phyloP scores from a whole-genome alignment of 169 alveolate species.

The Cyclospora cayetanensis region DNA sequence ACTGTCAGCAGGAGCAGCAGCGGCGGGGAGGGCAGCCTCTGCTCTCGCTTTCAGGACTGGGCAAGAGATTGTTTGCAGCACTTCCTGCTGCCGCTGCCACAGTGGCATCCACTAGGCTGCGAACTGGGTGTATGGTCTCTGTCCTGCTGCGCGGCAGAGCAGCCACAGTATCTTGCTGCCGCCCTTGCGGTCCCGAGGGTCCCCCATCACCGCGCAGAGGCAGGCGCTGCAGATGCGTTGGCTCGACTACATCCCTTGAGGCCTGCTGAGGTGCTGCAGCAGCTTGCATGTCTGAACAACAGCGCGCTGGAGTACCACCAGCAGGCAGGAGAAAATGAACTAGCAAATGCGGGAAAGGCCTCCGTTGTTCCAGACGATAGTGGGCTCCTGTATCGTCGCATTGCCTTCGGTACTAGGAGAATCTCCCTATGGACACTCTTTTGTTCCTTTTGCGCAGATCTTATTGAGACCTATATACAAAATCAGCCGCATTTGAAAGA shows the following conservation, averaged over 20 bases:
- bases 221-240: constrained; percentile 48
- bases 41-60: constrained; percentile 28
- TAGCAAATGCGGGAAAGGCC: not conserved
- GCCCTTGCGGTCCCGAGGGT: constrained; percentile 20
- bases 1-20: constrained; percentile 57
- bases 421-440: constrained; percentile 35
- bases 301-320: constrained; percentile 55
- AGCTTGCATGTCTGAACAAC: constrained; percentile 35
- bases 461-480: constrained; percentile 5
- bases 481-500: not conserved
- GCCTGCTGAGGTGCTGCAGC: constrained; percentile 54
- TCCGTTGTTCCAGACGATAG: not conserved
- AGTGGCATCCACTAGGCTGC: constrained; percentile 57
- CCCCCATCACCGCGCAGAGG: constrained; percentile 52
- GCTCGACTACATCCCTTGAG: constrained; percentile 40
- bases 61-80: constrained; percentile 50
- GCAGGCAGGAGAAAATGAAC: constrained; percentile 15
- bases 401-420: constrained; percentile 50
- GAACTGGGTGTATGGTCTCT: constrained; percentile 40
- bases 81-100: constrained; percentile 37
- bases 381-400: constrained; percentile 43
- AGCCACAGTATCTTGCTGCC: constrained; percentile 53
- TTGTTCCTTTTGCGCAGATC: constrained; percentile 2
- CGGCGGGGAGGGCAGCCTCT: constrained; percentile 22
- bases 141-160: constrained; percentile 43